Conservation (phyloP, 2,329 filamentous ascomycete genomes). For the Cytospora piceicola region DNA sequence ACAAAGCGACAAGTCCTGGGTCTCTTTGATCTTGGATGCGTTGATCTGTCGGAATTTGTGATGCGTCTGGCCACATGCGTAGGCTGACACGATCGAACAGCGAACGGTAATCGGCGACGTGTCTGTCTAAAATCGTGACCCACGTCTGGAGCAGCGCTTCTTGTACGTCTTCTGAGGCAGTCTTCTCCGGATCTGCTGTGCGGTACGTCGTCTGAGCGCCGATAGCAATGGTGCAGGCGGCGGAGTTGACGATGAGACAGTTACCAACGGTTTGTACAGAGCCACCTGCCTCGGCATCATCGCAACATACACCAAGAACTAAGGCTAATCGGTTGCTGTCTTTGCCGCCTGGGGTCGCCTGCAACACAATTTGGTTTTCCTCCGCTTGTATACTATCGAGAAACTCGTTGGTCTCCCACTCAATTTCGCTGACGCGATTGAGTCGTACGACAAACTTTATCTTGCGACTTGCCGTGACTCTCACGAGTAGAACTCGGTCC, state of each 20-base stretch:
- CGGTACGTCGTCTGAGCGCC: conserved; percentile 47
- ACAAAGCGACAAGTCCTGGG: conserved; percentile 39
- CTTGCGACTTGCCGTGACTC: conserved; percentile 30
- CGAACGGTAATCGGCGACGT: conserved; percentile 33
- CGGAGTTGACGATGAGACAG: conserved; percentile 43
- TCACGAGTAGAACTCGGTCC: conserved; percentile 30
- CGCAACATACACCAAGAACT: conserved; percentile 37
- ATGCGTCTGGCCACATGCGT: conserved; percentile 35
- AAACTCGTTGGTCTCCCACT: conserved; percentile 50
- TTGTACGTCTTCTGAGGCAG: conserved; percentile 37
- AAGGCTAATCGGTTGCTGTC: conserved; percentile 41
- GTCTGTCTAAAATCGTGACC: conserved; percentile 31
- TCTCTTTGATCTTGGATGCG: conserved; percentile 32
- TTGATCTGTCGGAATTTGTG: conserved; percentile 31
- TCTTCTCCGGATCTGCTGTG: conserved; percentile 35
- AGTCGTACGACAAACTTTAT: conserved; percentile 37
- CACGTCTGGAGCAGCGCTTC: conserved; percentile 32
- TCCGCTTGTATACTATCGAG: conserved; percentile 42
- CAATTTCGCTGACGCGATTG: conserved; percentile 45
- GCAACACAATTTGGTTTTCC: conserved; percentile 40
- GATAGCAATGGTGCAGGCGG: conserved; percentile 42
- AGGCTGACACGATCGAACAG: conserved; percentile 35
- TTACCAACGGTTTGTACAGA: conserved; percentile 40
- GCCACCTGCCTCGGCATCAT: conserved; percentile 34
- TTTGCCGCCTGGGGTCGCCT: conserved; percentile 43